Evolutionary conservation across 2,329 filamentous ascomycete genomes (phyloP), one percentile per base, ranked within the genome.

Genomic region (Piedraia hortae): DNA sequence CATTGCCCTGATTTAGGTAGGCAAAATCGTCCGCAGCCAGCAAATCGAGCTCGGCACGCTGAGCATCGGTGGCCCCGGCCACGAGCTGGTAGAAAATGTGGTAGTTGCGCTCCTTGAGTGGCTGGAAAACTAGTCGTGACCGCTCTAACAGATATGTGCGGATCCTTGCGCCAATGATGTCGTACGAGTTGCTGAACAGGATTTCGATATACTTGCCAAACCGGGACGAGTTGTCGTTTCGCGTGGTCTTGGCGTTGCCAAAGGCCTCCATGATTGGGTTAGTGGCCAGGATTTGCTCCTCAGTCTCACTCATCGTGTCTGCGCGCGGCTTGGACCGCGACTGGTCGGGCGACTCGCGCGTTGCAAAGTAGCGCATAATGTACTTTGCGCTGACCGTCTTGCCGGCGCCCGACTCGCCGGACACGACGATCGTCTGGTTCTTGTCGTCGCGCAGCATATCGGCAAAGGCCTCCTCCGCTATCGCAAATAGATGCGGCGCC

Each of bases 151-250:
- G 56, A 42, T 97, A 97, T 25, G 80, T 91, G 36, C 85, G 63
- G 42, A 97, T 97, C 53, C 88, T 88, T 25, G 85, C 85, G 34
- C 85, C 85, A 41, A 93, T 91, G 38, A 97, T 97, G 44, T 88
- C 85, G 30, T 77, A 90, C 39, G 70, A 63, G 31, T 75, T 64
- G 50, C 93, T 80, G 47, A 97, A 97, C 77, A 93, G 82, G 44
- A 97, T 97, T 53, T 97, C 85, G 37, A 97, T 93, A 47, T 97
- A 97, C 57, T 97, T 97, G 46, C 85, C 85, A 48, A 97, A 97
- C 40, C 85, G 66, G 18, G 85, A 97, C 19, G 85, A 97, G 51
- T 97, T 97, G 51, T 97, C 85, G 52, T 97, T 97, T 45, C 85
- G 63, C 6, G 85, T 97, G n/a, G 85, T 97, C 54, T 97, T 97